Evolutionary conservation across 768 basidiomycete species (phyloP), one percentile per base, ranked within the genome.

Genomic region (Omphalotus guepiniiformis): DNA sequence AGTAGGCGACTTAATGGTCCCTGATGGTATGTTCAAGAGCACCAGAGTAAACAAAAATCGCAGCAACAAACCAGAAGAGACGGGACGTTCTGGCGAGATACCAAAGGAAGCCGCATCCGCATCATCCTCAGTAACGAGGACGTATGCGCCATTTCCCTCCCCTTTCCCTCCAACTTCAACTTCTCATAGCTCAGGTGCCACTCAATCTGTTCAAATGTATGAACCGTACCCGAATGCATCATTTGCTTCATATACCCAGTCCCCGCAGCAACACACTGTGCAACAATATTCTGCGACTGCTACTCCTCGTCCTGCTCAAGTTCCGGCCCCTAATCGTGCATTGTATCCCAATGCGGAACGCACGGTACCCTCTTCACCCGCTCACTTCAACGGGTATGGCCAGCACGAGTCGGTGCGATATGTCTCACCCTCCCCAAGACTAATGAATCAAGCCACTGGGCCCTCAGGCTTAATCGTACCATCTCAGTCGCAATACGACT

Each of bases 21-120:
- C 88, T 2, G 74, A 81, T 1, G 82, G 79, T 11, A 63, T 79
- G 42, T 88, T 87, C 65, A 79, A 77, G 57, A 85, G 81, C 59
- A 82, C 82, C n/a, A 73, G 80, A 44, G 66, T 79, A 16, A 70
- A 65, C 53, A 82, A 82, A 58, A 72, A 63, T 52, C 71, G 71
- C 41, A 59, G 60, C 45, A 77, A 74, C 78, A 49, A 53, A 61
- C 48, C 37, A 52, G 53, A 36, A 64, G 61, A 49, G 61, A 58
- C 23, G 60, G 63, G 42, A 63, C 39, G 42, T 16, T 28, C 4
- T 42, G 42, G 32, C 23, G 21, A 5, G 28, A 26, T n/a, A n/a
- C n/a, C n/a, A n/a, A n/a, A n/a, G n/a, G 44, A 46, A 13, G 8
- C 26, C 13, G 23, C n/a, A 21, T 35, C 34, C 16, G 25, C 15